Base-by-base conservation (phyloP, 371 early-diverging fungal species). In the Mortierella sp. region DNA sequence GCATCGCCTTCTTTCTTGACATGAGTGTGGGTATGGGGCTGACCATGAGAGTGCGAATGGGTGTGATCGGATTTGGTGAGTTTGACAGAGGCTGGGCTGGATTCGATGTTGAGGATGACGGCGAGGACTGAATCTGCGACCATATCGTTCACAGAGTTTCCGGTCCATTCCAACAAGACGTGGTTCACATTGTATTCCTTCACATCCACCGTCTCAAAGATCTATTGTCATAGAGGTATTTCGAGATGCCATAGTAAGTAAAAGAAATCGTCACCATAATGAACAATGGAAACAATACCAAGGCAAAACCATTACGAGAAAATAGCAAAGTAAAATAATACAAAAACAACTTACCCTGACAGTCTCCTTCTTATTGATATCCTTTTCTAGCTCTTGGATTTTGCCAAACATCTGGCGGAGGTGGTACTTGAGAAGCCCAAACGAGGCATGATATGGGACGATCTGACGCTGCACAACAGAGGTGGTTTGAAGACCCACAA, bases 41-140 rank as follows among this genome's bases (percentile, higher is more conserved):
- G 72, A 8, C 84, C 85, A 68, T 85, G 85, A 1, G 79, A 31
- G 50, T 85, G 85, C 1, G 80, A 79, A 70, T 85, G 85, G 0
- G 81, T 85, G 48, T 85, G 85, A 28, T 85, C 85, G 7, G 85
- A 85, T 45, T 81, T 85, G n/a, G 85, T 81, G 52, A 85, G 63
- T 65, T 98, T 99, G 44, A 99, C 98, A 76, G 96, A 95, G 0
- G 98, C 98, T 31, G 98, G 98, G 74, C 95, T 94, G 70, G 93
- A 93, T 75, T 97, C 98, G 70, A 97, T 95, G 55, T 96, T 95
- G 70, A 97, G 79, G 24, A 99, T 89, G 8, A 98, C 91, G 3
- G 97, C 96, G 14, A 98, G 80, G 3, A 98, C 95, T 10, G 98
- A 96, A 81, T 99, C 99, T 4, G 99, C 98, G 0, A 99, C 93